These are phyloP conservation scores for Prunus kanzakura DNA, from an alignment of 306 rosid species.

Conservation along the genomic window DNA sequence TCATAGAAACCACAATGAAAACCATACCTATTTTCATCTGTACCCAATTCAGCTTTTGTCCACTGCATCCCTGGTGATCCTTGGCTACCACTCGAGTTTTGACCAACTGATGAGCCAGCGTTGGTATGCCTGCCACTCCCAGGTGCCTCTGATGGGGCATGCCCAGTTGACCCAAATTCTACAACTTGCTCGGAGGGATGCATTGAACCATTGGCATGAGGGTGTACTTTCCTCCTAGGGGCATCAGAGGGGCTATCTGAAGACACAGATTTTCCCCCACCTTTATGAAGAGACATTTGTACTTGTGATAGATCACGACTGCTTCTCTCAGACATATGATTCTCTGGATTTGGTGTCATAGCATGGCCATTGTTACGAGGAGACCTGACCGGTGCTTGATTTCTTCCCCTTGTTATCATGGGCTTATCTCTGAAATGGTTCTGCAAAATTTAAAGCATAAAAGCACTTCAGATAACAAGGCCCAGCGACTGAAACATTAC, in stretches of 20 bases:
- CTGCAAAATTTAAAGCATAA: slow-evolving; percentile 32
- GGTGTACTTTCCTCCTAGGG: slow-evolving; percentile 28
- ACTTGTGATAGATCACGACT: slow-evolving; percentile 28
- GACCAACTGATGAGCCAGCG: background rate
- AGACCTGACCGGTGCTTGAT: slow-evolving; percentile 39
- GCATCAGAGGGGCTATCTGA: slow-evolving; percentile 27
- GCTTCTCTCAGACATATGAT: slow-evolving; percentile 31
- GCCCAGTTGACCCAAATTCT: slow-evolving; percentile 33
- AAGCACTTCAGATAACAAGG: slow-evolving; percentile 19
- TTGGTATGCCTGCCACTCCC: slow-evolving; percentile 27
- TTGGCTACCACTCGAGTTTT: slow-evolving; percentile 6
- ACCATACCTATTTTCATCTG: slow-evolving; percentile 38
- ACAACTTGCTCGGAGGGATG: slow-evolving; percentile 27
- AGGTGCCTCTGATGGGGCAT: slow-evolving; percentile 23
- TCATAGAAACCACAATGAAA: background rate
- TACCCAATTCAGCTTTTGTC: slow-evolving; percentile 20
- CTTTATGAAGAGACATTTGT: slow-evolving; percentile 26
- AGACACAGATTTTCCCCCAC: slow-evolving; percentile 22
- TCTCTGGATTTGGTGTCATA: slow-evolving; percentile 24
- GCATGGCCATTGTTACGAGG: slow-evolving; percentile 40
- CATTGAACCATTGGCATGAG: slow-evolving; percentile 27
- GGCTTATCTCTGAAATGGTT: slow-evolving; percentile 51
- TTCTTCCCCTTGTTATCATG: slow-evolving; percentile 42
- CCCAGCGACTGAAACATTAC: slow-evolving; percentile 6
- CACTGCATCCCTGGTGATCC: slow-evolving; percentile 20